phyloP scores from a whole-genome alignment of 2,329 filamentous ascomycete species.

The Epichloe uncinata region DNA sequence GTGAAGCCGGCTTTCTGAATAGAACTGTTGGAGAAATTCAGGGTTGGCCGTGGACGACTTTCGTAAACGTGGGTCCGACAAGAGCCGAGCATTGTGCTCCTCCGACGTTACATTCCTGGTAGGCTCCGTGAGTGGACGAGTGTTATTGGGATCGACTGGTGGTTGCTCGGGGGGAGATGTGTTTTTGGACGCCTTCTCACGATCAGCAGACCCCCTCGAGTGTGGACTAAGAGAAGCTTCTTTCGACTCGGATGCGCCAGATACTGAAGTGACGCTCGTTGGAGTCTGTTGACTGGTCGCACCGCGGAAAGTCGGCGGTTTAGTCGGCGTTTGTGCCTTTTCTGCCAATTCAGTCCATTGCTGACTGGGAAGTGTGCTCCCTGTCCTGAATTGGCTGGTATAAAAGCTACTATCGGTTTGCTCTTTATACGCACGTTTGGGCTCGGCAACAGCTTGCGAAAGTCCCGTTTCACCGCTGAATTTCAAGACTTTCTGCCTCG shows the following conservation, averaged over 20 bases:
- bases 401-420: conserved; percentile 80
- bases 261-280: neutral
- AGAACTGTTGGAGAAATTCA: conserved; percentile 86
- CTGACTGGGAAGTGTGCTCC: conserved; percentile 16
- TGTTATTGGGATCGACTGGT: neutral
- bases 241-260: neutral
- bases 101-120: conserved; percentile 69
- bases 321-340: conserved; percentile 13
- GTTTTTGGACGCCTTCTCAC: neutral
- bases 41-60: conserved; percentile 89
- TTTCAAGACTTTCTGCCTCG: conserved; percentile 63
- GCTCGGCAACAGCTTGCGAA: conserved; percentile 48
- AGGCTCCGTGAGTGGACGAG: conserved; percentile 5
- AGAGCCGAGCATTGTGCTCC: conserved; percentile 76
- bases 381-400: conserved; percentile 49
- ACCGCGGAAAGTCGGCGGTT: conserved; percentile 4
- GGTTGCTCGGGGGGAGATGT: neutral
- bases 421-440: conserved; percentile 55
- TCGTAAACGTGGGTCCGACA: conserved; percentile 72
- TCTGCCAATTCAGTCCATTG: conserved; percentile 16
- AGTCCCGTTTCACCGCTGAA: conserved; percentile 49
- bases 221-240: neutral
- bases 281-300: neutral
- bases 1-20: conserved; percentile 86
- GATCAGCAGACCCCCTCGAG: neutral